phyloP scores from a whole-genome alignment of 208 protist genomes.

The Acanthamoeba sp. region DNA sequence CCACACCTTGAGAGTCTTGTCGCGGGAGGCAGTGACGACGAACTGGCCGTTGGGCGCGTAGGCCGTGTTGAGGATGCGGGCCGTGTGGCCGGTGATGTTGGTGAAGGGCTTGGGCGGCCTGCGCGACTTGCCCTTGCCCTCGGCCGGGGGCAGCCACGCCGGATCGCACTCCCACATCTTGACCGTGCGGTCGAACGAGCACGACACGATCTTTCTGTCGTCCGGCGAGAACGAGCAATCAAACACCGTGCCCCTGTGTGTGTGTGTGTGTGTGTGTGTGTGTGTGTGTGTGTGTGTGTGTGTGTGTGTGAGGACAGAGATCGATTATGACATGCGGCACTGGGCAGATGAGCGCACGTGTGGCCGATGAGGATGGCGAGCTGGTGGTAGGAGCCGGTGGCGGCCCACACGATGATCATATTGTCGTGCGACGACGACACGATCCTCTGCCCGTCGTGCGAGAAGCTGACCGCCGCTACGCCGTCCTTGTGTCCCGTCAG shows the following conservation, averaged over 20 bases:
- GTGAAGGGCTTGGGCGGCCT: slow-evolving; percentile 26
- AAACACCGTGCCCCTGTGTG: slow-evolving; percentile 73
- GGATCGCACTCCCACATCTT: slow-evolving; percentile 35
- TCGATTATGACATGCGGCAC: background rate
- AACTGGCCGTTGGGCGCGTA: slow-evolving; percentile 66
- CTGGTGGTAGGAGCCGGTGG: background rate
- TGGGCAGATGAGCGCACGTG: background rate
- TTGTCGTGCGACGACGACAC: slow-evolving; percentile 63
- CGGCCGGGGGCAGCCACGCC: background rate
- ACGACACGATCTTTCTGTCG: slow-evolving; percentile 78
- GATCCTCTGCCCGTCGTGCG: background rate
- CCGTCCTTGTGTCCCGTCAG: slow-evolving; percentile 76
- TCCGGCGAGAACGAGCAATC: slow-evolving; percentile 77
- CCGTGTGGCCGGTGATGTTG: slow-evolving; percentile 60
- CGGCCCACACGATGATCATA: slow-evolving; percentile 51
- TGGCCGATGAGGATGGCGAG: slow-evolving; percentile 38
- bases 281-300: background rate
- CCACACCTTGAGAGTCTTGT: slow-evolving; percentile 79
- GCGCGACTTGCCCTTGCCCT: background rate
- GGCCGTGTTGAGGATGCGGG: background rate
- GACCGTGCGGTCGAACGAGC: slow-evolving; percentile 72
- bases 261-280: background rate
- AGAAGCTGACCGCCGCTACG: slow-evolving; percentile 35
- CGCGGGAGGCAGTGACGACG: slow-evolving; percentile 76
- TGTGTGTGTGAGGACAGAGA: background rate